Evolutionary conservation across 2,329 filamentous ascomycete genomes (phyloP).

Genomic region (Colletotrichum karsti): DNA sequence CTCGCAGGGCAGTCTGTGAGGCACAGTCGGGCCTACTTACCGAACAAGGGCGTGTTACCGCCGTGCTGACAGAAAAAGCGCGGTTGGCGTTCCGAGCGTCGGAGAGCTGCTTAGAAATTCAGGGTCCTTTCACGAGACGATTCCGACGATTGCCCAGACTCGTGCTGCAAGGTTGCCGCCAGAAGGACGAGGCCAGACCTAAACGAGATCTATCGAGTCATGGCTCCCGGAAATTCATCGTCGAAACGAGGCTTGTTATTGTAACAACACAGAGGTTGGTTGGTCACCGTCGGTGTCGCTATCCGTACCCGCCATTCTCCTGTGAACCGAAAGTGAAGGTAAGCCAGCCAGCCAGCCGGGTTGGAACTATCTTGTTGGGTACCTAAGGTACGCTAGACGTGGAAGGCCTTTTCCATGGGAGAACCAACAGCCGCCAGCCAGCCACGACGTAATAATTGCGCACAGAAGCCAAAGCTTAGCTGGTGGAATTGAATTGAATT

Average conservation of each 20-base stretch:
- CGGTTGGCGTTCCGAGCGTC: constrained; percentile 13
- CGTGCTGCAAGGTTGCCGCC: constrained; percentile 14
- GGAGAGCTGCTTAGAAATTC: constrained; percentile 27
- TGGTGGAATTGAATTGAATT: background rate
- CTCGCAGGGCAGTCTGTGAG: background rate
- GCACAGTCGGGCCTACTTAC: constrained; percentile 23
- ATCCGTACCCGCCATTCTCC: too few relatives aligned
- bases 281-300: background rate
- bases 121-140: constrained; percentile 19
- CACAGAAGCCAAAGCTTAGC: background rate
- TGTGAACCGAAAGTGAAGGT: too few relatives aligned
- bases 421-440: background rate
- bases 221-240: constrained; percentile 17
- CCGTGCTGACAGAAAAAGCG: background rate
- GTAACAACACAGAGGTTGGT: background rate
- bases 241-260: background rate
- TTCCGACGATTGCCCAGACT: background rate
- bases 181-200: constrained; percentile 12
- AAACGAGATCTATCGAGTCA: constrained; percentile 22
- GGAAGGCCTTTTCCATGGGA: too few relatives aligned
- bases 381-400: too few relatives aligned
- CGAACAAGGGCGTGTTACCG: background rate
- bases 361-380: too few relatives aligned
- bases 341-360: too few relatives aligned
- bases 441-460: background rate